phyloP scores from a whole-genome alignment of 1,284 basidiomycete species.

The Hemileia vastatrix region DNA sequence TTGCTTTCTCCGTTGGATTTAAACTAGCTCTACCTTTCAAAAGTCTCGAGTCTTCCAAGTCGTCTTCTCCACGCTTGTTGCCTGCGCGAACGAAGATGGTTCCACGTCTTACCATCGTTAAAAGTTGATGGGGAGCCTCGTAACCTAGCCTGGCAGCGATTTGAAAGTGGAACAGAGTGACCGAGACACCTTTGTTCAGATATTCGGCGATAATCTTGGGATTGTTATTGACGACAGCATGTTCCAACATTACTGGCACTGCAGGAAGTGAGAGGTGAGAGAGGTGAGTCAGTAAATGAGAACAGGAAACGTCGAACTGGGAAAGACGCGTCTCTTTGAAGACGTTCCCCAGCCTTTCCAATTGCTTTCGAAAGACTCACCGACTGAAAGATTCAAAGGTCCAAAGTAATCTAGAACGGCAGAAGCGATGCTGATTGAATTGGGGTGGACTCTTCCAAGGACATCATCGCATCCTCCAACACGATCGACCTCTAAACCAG shows the following conservation, averaged over 20 bases:
- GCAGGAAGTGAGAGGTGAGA: background rate
- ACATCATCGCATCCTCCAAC: background rate
- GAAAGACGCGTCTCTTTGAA: too few species aligned
- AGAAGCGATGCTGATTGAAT: background rate
- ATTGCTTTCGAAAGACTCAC: background rate
- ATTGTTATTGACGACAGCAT: background rate
- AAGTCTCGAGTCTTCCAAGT: background rate
- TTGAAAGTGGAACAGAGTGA: background rate
- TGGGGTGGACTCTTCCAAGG: background rate
- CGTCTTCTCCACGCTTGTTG: background rate
- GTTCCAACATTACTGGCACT: background rate
- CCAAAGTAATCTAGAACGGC: background rate
- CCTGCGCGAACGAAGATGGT: too few species aligned
- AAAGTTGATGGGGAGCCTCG: background rate
- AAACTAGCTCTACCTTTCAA: too few species aligned
- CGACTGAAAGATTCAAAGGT: background rate
- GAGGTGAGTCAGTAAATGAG: too few species aligned
- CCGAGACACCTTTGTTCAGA: background rate
- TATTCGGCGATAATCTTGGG: background rate
- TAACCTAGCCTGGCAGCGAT: background rate
- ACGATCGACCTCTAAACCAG: too few species aligned
- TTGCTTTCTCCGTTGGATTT: too few species aligned
- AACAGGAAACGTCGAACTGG: too few species aligned
- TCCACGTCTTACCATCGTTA: too few species aligned
- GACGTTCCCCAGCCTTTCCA: too few species aligned